Evolutionary conservation across 2,329 filamentous ascomycete species (phyloP).

Genomic region (Paecilomyces dactylethromorphus): DNA sequence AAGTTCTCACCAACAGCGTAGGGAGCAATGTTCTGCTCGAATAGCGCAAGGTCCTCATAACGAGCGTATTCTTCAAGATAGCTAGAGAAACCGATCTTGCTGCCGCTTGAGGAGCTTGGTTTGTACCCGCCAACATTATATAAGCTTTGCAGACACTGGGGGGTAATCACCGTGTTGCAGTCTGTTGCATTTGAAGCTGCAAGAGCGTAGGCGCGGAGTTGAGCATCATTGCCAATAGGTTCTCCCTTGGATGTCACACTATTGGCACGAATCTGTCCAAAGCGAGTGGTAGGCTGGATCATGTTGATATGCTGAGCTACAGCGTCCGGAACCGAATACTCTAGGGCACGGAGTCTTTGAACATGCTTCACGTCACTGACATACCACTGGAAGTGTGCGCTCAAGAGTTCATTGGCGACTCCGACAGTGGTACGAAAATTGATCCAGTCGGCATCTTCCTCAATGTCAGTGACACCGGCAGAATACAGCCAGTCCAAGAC

Average conservation of each 20-base stretch:
- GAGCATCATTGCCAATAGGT: conserved; percentile 11
- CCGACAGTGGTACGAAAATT: conserved; percentile 29
- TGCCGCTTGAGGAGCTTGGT: conserved; percentile 27
- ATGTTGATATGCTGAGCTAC: conserved; percentile 32
- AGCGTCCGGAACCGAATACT: conserved; percentile 32
- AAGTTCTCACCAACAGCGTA: conserved; percentile 39
- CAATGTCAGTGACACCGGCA: conserved; percentile 29
- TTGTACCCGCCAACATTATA: conserved; percentile 41
- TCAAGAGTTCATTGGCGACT: conserved; percentile 30
- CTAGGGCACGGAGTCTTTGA: conserved; percentile 30
- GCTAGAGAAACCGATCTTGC: conserved; percentile 39
- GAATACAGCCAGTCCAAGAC: conserved; percentile 43
- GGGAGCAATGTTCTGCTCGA: conserved; percentile 33
- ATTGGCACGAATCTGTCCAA: conserved; percentile 28
- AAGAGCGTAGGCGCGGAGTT: conserved; percentile 12
- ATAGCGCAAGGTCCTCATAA: conserved; percentile 39
- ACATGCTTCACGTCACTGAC: conserved; percentile 16
- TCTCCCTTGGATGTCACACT: conserved; percentile 17
- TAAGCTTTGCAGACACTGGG: conserved; percentile 40
- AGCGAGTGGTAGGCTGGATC: conserved; percentile 37
- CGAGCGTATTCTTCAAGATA: conserved; percentile 45
- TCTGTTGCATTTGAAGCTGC: conserved; percentile 18
- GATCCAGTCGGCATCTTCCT: conserved; percentile 33
- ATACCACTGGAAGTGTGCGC: conserved; percentile 36
- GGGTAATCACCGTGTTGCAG: conserved; percentile 41